Conservation (phyloP, 2,329 filamentous ascomycete species). For the Didymella lethalis region DNA sequence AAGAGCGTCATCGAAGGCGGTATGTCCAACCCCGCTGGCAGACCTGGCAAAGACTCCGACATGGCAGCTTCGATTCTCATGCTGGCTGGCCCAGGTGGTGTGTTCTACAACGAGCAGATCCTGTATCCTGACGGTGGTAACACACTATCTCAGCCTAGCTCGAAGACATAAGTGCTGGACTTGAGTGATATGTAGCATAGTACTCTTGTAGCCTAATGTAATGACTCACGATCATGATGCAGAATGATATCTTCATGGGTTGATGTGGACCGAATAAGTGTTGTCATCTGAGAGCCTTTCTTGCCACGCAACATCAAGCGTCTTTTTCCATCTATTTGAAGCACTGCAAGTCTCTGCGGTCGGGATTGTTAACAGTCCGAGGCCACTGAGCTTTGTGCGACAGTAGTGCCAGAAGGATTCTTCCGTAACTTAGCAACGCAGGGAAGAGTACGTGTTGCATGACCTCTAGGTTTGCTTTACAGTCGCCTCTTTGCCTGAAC, state of each 20-base stretch:
- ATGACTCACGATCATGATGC: constrained; percentile 1
- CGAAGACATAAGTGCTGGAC: constrained; percentile 14
- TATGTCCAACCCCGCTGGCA: constrained; percentile 55
- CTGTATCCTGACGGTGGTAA: constrained; percentile 59
- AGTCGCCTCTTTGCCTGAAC: too few relatives aligned
- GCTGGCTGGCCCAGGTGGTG: constrained; percentile 59
- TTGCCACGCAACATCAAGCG: too few relatives aligned
- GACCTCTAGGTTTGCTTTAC: too few relatives aligned
- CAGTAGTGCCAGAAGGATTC: too few relatives aligned
- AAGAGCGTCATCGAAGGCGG: constrained; percentile 55
- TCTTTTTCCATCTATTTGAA: too few relatives aligned
- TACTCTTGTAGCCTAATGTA: not conserved
- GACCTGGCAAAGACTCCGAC: constrained; percentile 46
- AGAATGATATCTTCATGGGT: not conserved
- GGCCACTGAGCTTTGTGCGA: too few relatives aligned
- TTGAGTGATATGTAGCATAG: not conserved
- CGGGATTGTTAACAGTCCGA: too few relatives aligned
- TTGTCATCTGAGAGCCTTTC: too few relatives aligned
- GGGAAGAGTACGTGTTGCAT: too few relatives aligned
- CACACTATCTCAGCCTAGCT: constrained; percentile 24
- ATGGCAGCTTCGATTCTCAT: constrained; percentile 62
- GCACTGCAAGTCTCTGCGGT: too few relatives aligned
- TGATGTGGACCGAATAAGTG: too few relatives aligned
- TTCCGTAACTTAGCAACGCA: too few relatives aligned
- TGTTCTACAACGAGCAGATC: constrained; percentile 63